phyloP scores from a whole-genome alignment of 164 flowering plant genomes.

The Brasenia schreberi region DNA sequence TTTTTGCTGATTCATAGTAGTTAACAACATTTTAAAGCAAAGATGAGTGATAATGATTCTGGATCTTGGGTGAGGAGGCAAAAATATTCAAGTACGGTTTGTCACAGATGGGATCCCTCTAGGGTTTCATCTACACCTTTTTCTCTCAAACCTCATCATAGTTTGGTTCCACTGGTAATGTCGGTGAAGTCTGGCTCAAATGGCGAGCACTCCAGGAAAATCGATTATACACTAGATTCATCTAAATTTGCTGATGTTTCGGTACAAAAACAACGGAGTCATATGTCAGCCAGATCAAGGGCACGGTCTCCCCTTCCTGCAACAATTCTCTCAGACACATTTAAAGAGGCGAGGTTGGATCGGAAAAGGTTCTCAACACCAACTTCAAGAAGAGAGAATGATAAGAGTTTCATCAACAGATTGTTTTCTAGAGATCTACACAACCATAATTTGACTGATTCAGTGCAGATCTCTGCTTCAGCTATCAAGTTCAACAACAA shows the following conservation, averaged over 20 bases:
- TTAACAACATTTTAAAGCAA: too few relatives aligned
- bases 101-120: constrained; percentile 42
- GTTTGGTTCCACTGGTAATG: constrained; percentile 1
- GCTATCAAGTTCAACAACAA: constrained; percentile 27
- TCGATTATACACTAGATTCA: background rate
- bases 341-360: constrained; percentile 58
- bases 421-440: constrained; percentile 17
- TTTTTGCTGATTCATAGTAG: too few relatives aligned
- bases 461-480: constrained; percentile 9
- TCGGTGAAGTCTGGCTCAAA: constrained; percentile 16
- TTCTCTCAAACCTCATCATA: constrained; percentile 10
- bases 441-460: constrained; percentile 8
- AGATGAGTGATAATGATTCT: background rate
- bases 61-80: constrained; percentile 79
- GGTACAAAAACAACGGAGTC: background rate
- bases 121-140: constrained; percentile 26
- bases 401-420: constrained; percentile 24
- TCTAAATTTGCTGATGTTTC: background rate
- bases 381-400: constrained; percentile 30
- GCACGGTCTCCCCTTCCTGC: constrained; percentile 49
- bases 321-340: constrained; percentile 39
- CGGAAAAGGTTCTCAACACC: constrained; percentile 67
- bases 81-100: constrained; percentile 66
- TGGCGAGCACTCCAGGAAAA: constrained; percentile 2
- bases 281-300: constrained; percentile 17